Evolutionary conservation across 768 basidiomycete genomes (phyloP), one percentile per base, ranked within the genome.

Genomic region (Panellus pusillus): DNA sequence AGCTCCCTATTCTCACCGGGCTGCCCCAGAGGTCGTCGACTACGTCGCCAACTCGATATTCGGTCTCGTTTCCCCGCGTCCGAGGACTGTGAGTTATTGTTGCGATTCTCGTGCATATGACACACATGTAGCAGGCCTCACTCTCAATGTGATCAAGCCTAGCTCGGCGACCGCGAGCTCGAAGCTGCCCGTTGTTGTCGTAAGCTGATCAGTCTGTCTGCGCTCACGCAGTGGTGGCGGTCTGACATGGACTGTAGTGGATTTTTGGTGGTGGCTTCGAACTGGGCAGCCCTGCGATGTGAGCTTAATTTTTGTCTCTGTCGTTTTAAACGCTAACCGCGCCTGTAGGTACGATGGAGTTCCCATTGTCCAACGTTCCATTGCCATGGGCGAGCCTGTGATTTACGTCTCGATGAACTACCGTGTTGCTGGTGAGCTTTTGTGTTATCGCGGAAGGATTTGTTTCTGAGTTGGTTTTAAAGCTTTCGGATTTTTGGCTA

Each of bases 341-440:
- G 18, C 27, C 14, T 37, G 13, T 20, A 78, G 77, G 28, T 75
- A 75, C 37, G 75, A 79, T 48, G 76, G 76, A 9, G 64, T 63
- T 29, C 47, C 62, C 6, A 70, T 81, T 20, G 78, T 82, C 6
- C 61, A 72, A 19, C 72, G 76, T 9, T 81, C 79, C 0, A 68
- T 75, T 18, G 67, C 65, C 28, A 58, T 79, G 13, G 72, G 70
- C 7, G 61, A 76, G 44, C 80, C 80, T 5, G 67, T 81, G 15
- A 70, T 81, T 4, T 81, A 76, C 55, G 79, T 80, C 2, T 74
- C 75, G 35, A 75, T 81, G 73, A 83, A 83, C 57, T 82, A 82
- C 61, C 57, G 73, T 6, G 9, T 63, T 5, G 62, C 62, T 2
- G 63, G 63, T 61, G 52, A 15, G 55, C 18, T 13, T 27, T 1